Evolutionary conservation across 2,329 filamentous ascomycete genomes (phyloP).

Genomic region (Fusarium vanettenii): DNA sequence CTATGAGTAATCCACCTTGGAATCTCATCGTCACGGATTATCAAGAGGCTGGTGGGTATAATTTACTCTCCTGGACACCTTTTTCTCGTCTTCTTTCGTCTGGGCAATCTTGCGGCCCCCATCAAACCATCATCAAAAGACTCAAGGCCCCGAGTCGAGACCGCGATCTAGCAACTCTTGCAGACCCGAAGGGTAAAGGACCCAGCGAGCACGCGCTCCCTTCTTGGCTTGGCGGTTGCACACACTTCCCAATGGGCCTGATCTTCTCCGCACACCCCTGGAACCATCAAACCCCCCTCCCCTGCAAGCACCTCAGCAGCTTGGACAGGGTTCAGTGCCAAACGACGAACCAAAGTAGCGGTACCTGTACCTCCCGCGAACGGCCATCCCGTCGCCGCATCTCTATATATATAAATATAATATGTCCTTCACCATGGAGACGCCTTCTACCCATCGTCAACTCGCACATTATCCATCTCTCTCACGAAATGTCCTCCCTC

Average conservation of each 20-base stretch:
- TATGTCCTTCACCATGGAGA: conserved; percentile 39
- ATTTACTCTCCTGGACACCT: neutral
- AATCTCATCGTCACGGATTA: conserved; percentile 3
- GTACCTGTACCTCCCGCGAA: conserved; percentile 28
- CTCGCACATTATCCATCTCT: conserved; percentile 28
- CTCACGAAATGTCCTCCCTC: conserved; percentile 38
- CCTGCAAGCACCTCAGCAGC: conserved; percentile 34
- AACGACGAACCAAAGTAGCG: conserved; percentile 37
- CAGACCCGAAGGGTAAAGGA: conserved; percentile 26
- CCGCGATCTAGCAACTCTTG: conserved; percentile 32
- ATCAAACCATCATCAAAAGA: conserved; percentile 30
- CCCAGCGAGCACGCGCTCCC: conserved; percentile 34
- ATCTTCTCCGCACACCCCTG: conserved; percentile 21
- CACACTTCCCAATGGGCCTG: neutral
- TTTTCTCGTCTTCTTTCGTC: neutral
- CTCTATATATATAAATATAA: conserved; percentile 35
- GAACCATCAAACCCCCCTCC: conserved; percentile 19
- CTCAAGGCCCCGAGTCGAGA: conserved; percentile 25
- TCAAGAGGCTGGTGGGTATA: neutral
- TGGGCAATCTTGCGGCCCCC: neutral
- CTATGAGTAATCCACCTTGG: neutral
- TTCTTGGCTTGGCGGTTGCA: conserved; percentile 12
- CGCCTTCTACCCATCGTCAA: conserved; percentile 19
- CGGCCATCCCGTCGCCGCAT: conserved; percentile 23
- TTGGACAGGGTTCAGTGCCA: conserved; percentile 21